Evolutionary conservation across 441 rosid species (phyloP).

Genomic region (Corymbia citriodora): DNA sequence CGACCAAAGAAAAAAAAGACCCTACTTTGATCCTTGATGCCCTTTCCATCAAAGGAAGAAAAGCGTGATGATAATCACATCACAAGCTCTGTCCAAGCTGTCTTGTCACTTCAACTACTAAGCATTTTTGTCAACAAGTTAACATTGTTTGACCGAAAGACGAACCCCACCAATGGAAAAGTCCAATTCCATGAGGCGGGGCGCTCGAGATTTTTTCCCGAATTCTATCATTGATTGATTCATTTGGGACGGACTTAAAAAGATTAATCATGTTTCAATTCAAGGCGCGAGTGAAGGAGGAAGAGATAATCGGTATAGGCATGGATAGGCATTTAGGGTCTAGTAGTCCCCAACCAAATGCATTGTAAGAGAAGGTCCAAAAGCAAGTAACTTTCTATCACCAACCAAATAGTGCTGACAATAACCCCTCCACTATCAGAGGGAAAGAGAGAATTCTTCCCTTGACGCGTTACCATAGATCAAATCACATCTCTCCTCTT

Average conservation of each 20-base stretch:
- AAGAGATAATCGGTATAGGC: not conserved
- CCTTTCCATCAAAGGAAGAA: not conserved
- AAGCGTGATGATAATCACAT: not conserved
- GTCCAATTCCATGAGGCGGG: not conserved
- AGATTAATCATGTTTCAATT: not conserved
- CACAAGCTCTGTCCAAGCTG: not conserved
- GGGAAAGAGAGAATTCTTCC: not conserved
- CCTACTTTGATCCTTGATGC: not conserved
- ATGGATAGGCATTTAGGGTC: not conserved
- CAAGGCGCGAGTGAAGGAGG: not conserved
- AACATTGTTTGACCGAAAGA: not conserved
- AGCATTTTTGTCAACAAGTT: not conserved
- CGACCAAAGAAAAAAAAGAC: not conserved
- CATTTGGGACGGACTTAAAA: not conserved
- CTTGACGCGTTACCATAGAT: not conserved
- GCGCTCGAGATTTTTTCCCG: not conserved
- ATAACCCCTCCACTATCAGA: not conserved
- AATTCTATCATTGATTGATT: not conserved
- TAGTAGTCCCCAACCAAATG: not conserved
- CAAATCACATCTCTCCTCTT: not conserved
- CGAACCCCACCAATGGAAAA: not conserved
- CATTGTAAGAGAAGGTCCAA: not conserved
- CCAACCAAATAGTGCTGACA: not conserved
- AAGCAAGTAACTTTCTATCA: not conserved
- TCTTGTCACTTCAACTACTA: not conserved